Evolutionary conservation across 768 basidiomycete species (phyloP), one percentile per base, ranked within the genome.

Genomic region (Gymnopilus junonius): DNA sequence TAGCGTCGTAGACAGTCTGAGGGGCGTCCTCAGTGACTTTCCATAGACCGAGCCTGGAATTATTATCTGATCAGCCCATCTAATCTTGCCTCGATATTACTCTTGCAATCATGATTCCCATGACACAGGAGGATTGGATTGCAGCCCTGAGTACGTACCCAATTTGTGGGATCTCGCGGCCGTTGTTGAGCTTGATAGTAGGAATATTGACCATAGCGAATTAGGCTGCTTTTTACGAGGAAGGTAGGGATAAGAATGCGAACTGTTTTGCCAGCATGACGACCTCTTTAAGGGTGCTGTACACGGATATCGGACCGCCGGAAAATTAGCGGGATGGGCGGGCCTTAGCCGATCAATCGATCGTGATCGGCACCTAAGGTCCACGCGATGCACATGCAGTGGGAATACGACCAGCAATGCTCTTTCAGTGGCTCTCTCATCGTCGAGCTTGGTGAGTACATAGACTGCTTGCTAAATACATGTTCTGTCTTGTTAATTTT

Each of bases 1-100:
- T 90, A 17, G 94, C 93, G 61, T 89, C 78, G 81, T 94, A 94
- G 55, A 96, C 93, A 57, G 89, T 87, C 46, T 88, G 83, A 51
- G 89, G 87, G 51, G 76, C 76, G 54, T 81, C 73, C 64, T 83
- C 88, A 58, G 83, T 84, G 66, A 77, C 74, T 62, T 77, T 76
- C 76, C 76, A 77, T 43, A 76, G 67, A 56, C 75, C 75, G 60
- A 75, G 75, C 20, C 75, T 76, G 48, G 25, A 31, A 35, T 40
- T 17, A 59, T 64, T 66, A 66, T 62, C 57, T 53, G 58, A 67
- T 64, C 46, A 69, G 40, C 40, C 5, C 48, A 63, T 62, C 57
- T 65, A 55, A 63, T 69, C 64, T 62, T 58, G 39, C 43, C 58
- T 59, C 31, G 56, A 48, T 37, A 37, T 53, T 20, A 42, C 4